Conservation (phyloP, 306 rosid species). For the Hippophae tibetana region DNA sequence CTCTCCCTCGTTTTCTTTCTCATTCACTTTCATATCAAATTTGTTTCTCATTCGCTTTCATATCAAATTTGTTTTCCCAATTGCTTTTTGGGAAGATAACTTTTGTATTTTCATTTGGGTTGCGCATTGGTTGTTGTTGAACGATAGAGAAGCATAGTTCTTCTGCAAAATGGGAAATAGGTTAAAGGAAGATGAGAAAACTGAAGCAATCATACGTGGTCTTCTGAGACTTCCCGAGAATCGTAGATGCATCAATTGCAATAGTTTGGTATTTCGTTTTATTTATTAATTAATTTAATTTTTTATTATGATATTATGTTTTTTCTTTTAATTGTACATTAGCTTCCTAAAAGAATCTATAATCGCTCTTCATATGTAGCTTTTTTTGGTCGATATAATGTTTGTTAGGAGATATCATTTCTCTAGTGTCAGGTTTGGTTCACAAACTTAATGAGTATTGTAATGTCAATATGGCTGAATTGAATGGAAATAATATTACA, state of each 20-base stretch:
- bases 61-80: too few relatives aligned
- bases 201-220: constrained; percentile 51
- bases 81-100: neutral
- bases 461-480: too few relatives aligned
- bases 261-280: constrained; percentile 48
- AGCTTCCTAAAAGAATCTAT: neutral
- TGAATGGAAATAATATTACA: too few relatives aligned
- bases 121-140: too few relatives aligned
- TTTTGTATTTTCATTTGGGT: neutral
- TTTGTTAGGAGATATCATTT: too few relatives aligned
- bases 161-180: constrained; percentile 41
- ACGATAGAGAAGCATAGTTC: constrained; percentile 4
- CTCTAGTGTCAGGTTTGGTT: too few relatives aligned
- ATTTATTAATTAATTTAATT: neutral
- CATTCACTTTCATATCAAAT: constrained; percentile 16
- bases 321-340: neutral
- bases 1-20: constrained; percentile 1
- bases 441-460: too few relatives aligned
- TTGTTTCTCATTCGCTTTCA: neutral
- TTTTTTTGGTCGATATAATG: too few relatives aligned
- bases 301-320: neutral
- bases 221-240: constrained; percentile 69
- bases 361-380: too few relatives aligned
- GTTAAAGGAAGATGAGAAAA: constrained; percentile 58
- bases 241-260: constrained; percentile 85